Evolutionary conservation across 2,329 filamentous ascomycete genomes (phyloP), one percentile per base, ranked within the genome.

Genomic region (Emmonsiellopsis sp.): DNA sequence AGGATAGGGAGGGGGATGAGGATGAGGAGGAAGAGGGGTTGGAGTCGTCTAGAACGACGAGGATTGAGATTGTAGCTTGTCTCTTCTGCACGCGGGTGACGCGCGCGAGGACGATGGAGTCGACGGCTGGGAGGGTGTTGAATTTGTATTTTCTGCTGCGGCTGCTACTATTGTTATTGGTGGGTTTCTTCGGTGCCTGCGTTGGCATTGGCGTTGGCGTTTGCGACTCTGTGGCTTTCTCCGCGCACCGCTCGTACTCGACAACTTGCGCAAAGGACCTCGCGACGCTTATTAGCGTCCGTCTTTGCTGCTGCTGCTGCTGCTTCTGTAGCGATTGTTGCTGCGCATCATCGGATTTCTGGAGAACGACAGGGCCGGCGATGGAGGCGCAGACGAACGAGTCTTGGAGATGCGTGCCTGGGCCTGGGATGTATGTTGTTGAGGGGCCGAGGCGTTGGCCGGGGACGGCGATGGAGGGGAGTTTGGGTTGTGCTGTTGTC

Each of bases 61-160:
- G 79, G 61, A 97, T 96, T 21, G 86, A 85, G 52, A 94, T 85
- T 31, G 85, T 86, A 5, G 89, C 91, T 73, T 95, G 90, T 57
- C 87, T 83, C 46, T 88, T 86, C 68, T 87, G 86, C 53, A 96
- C 85, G 47, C 92, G 85, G 37, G 88, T 88, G 42, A 98, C 88
- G 37, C 87, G 83, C 58, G 88, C 90, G 40, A 98, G 80, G 40
- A 97, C 88, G 13, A 84, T 77, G 61, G 86, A 86, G 63, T 84
- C 82, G 42, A 96, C 88, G 60, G 87, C 83, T 1, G 93, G 93
- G 6, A 96, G 78, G 51, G 90, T 81, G 68, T 89, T 87, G 56
- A 81, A 80, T 67, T 81, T 82, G 61, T 73, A 34, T 54, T 56
- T 61, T 27, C 21, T 27, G 3, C 21, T 27, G 21, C 21, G 21